These are phyloP conservation scores for Penicillium sp. DNA, from an alignment of 2,329 filamentous ascomycete genomes.

Conservation along the genomic window DNA sequence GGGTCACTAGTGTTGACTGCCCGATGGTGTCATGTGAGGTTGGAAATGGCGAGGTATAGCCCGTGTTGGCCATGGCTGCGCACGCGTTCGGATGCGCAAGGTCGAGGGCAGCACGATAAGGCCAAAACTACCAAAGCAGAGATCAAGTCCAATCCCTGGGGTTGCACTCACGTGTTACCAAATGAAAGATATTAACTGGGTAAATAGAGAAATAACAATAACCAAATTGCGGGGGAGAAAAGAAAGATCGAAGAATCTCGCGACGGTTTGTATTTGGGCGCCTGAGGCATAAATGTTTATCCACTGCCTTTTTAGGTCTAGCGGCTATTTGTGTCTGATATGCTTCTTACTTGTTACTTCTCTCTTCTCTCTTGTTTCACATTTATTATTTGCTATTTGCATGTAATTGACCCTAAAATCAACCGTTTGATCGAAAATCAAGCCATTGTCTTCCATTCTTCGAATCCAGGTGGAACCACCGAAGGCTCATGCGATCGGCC, in stretches of 20 bases:
- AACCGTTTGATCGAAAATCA: neutral
- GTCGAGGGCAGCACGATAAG: slow-evolving; percentile 1
- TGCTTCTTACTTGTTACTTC: neutral
- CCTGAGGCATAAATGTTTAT: slow-evolving; percentile 26
- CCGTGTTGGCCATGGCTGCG: slow-evolving; percentile 39
- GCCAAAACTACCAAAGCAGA: neutral
- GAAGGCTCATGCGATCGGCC: slow-evolving; percentile 18
- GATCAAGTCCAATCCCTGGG: neutral
- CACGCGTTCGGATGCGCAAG: slow-evolving; percentile 16
- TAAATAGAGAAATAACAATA: slow-evolving; percentile 21
- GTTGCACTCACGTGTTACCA: neutral
- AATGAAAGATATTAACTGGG: neutral
- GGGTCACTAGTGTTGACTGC: slow-evolving; percentile 40
- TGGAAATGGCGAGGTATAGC: slow-evolving; percentile 39
- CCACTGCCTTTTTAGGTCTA: slow-evolving; percentile 18
- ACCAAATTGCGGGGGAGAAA: slow-evolving; percentile 10
- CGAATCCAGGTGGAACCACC: slow-evolving; percentile 23
- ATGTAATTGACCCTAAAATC: neutral
- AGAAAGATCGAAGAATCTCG: slow-evolving; percentile 8
- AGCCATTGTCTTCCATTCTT: slow-evolving; percentile 21
- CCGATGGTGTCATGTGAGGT: slow-evolving; percentile 46
- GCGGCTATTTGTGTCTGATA: slow-evolving; percentile 1
- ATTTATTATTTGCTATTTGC: neutral
- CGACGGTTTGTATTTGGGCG: neutral
- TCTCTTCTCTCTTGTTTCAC: neutral